Evolutionary conservation across 1,284 basidiomycete species (phyloP), one percentile per base, ranked within the genome.

Genomic region (Moesziomyces antarcticus): DNA sequence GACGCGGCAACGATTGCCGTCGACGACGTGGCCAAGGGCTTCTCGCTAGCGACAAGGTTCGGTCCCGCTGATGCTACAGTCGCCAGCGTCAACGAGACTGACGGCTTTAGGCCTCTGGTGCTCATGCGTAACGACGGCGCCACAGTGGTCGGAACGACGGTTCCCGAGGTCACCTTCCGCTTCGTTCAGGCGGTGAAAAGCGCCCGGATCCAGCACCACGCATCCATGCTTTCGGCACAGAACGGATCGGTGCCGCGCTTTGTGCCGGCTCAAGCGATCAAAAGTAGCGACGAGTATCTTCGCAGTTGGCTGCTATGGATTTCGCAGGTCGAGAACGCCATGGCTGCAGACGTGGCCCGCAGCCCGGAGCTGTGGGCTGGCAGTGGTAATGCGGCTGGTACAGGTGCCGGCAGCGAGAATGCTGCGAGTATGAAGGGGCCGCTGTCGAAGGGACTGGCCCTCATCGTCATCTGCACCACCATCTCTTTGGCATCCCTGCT

Each of bases 121-220:
- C 58, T 73, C 20, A 69, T 73, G 71, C 65, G 66, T 41, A 64
- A 73, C 55, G 65, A 73, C 22, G 71, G 71, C 14, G 71, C 62
- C 4, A 68, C 66, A 1, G 58, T 69, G 1, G 65, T 60, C 2
- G 71, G 65, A 24, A 55, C 54, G 8, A 61, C 53, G 1, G 65
- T 73, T 0, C 61, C 62, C 33, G 71, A 73, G 47, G 50, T 51
- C 3, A 66, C 69, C 44, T 73, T 61, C 24, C 57, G 71, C 8
- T 69, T 65, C 18, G 42, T 73, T 1, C 60, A 68, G 37, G 71
- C 71, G 10, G 61, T 43, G 4, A 69, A 73, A 41, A 73, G 53
- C 41, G 71, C 71, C 3, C 30, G 65, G 5, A 67, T 73, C 5
- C 58, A 57, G 40, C 57, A 47, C 16, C 56, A 65, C n/a, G 50